Percentiles rank a stretch among this genome's conserved stretches.
Evolutionary conservation across 2,329 filamentous ascomycete species (phyloP).

Genomic region (Fusarium sp.): DNA sequence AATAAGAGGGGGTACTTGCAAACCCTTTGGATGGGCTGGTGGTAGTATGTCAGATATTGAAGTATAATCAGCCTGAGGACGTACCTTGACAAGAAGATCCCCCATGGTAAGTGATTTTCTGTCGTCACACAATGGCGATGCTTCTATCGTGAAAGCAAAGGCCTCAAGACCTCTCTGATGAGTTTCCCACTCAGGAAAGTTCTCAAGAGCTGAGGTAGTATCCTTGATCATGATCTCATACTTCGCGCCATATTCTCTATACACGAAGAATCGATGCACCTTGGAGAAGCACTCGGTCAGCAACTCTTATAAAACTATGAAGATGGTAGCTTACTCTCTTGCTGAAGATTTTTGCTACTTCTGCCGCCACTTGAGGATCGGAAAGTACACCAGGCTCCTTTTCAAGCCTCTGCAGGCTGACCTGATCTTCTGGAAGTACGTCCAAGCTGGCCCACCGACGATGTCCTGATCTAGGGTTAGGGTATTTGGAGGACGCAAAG

Average conservation of each 20-base stretch:
- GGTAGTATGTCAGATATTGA: background rate
- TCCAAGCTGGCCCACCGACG: constrained; percentile 62
- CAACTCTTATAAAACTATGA: background rate
- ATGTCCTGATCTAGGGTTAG: constrained; percentile 47
- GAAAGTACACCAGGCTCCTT: constrained; percentile 63
- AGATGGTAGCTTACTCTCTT: constrained; percentile 60
- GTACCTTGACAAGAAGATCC: constrained; percentile 90
- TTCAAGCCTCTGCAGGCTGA: constrained; percentile 56
- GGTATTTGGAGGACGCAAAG: constrained; percentile 16
- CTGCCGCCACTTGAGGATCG: constrained; percentile 68
- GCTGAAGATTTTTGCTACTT: constrained; percentile 70
- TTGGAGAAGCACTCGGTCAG: constrained; percentile 50
- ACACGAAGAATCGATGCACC: constrained; percentile 85
- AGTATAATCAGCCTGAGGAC: background rate
- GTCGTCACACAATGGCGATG: constrained; percentile 68
- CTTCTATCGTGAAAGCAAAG: constrained; percentile 78
- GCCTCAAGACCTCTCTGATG: constrained; percentile 90
- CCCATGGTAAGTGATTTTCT: constrained; percentile 84
- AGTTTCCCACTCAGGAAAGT: constrained; percentile 77
- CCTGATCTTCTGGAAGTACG: constrained; percentile 56
- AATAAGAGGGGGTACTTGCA: constrained; percentile 93
- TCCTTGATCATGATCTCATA: constrained; percentile 88
- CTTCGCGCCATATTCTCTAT: constrained; percentile 91
- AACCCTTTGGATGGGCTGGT: constrained; percentile 87
- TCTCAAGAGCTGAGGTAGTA: constrained; percentile 74